These are phyloP conservation scores for Friedmanniomyces simplex DNA, from an alignment of 495 filamentous ascomycete genomes.

Conservation along the genomic window DNA sequence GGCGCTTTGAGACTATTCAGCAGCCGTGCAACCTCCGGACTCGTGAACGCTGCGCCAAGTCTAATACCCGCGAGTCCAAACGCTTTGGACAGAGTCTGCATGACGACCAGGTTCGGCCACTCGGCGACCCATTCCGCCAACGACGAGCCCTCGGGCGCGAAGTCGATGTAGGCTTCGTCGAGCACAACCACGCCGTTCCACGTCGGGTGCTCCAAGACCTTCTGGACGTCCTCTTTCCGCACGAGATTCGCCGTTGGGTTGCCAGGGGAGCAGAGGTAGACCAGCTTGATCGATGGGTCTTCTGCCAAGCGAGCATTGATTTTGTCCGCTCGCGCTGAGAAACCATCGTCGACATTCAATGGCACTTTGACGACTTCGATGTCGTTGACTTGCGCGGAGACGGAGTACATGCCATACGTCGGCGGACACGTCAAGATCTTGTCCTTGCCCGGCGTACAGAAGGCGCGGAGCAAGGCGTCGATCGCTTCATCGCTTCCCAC, in stretches of 20 bases:
- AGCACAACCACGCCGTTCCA: slow-evolving; percentile 94
- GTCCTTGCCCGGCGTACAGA: slow-evolving; percentile 78
- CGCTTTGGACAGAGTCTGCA: slow-evolving; percentile 94
- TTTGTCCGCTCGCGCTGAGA: slow-evolving; percentile 58
- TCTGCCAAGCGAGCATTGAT: slow-evolving; percentile 54
- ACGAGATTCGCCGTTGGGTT: slow-evolving; percentile 82
- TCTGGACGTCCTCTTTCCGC: slow-evolving; percentile 60
- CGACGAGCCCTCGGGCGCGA: slow-evolving; percentile 65
- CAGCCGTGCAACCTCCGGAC: slow-evolving; percentile 48
- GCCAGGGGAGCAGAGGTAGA: slow-evolving; percentile 86
- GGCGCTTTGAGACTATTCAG: slow-evolving; percentile 91
- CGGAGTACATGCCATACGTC: slow-evolving; percentile 96
- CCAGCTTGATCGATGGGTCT: slow-evolving; percentile 66
- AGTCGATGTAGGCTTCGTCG: slow-evolving; percentile 97
- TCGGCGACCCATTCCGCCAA: slow-evolving; percentile 89
- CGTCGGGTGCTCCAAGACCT: slow-evolving; percentile 71
- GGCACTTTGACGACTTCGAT: slow-evolving; percentile 75
- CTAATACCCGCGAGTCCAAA: slow-evolving; percentile 93
- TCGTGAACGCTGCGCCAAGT: slow-evolving; percentile 55
- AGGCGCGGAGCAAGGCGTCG: slow-evolving; percentile 82
- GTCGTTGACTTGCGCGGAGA: slow-evolving; percentile 90
- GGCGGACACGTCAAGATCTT: slow-evolving; percentile 90
- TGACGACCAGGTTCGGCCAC: slow-evolving; percentile 93
- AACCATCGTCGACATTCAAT: slow-evolving; percentile 49
- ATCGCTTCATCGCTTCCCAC: slow-evolving; percentile 96